Evolutionary conservation across 768 basidiomycete genomes (phyloP), one percentile per base, ranked within the genome.

Genomic region (Leccinum disarticulatum): DNA sequence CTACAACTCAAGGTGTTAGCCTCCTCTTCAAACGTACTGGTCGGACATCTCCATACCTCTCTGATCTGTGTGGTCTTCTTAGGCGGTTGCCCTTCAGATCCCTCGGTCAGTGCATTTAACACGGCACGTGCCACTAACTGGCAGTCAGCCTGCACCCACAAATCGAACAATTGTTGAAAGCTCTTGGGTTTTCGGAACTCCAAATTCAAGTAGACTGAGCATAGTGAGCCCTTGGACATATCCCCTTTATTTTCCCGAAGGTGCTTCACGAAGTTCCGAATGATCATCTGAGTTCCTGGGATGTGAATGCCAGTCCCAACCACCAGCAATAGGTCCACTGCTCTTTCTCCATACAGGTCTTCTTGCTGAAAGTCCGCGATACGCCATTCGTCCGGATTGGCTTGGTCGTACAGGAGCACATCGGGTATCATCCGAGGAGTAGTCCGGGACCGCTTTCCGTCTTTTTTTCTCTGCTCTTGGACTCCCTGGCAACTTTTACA

Each of bases 271-370:
- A 62, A 62, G 2, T 55, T 30, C 6, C n/a, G 27, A 10, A 62
- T 55, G 2, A 65, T 50, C 49, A 54, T 60, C 41, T 56, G 64
- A 25, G 61, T 65, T 52, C 59, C 64, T 8, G 58, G 31, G 4
- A 65, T 52, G 30, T 63, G 54, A 57, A 65, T 65, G 2, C 64
- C 59, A 1, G 52, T 65, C 55, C 64, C 54, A 0, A 65, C 62
- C 28, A 65, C 54, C 0, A 63, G 7, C 7, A 63, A 28, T 3
- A 63, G 54, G 54, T 65, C 62, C 17, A 63, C 22, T 0, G 0
- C 15, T 1, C 4, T 27, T 7, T 3, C 3, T 19, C 13, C 19
- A 27, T 31, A 58, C 3, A 63, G 54, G 13, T 65, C 62, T 47
- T 56, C 15, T 0, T 11, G 35, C 38, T 62, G 31, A 38, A 57